Base-by-base conservation (phyloP, 2,329 filamentous ascomycete genomes). In the Ramularia endophylla region DNA sequence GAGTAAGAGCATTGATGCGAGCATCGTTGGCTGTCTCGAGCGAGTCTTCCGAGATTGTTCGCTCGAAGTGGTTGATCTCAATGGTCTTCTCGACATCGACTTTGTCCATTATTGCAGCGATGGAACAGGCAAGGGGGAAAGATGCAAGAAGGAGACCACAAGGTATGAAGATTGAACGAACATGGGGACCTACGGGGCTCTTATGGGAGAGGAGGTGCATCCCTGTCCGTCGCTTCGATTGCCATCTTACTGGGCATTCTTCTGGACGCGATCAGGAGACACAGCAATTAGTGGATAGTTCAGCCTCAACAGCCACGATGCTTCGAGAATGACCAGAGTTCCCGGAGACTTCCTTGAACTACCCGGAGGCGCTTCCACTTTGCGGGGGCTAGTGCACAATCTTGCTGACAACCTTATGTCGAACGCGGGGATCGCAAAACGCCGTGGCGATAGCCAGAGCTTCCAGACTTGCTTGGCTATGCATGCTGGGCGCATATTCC, bases 1-100 rank as follows among this genome's bases (percentile, higher is more conserved):
- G 70, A 1, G 76, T 72, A 62, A 82, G 80, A 30, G 49, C 47
- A 32, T 57, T 44, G 48, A 63, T 57, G 12, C 50, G 49, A 16
- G 53, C 53, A 47, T 62, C 50, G 40, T 58, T 54, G 34, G 30
- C 19, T n/a, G 36, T 40, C 12, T 34, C 34, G 15, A 44, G 30
- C 8, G 53, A 53, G 5, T 52, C 48, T n/a, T 54, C 52, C 8
- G 55, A 56, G 5, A 41, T 40, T 11, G 44, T 55, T n/a, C 56
- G 50, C 46, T 58, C 56, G 19, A 59, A 44, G 13, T 52, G 34
- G 15, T 42, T 25, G 27, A 52, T 36, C 4, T 37, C 36, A 27
- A 39, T 35, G 29, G 19, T 19, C 46, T 57, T 57, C 46, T 58
- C 53, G 30, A 46, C 15, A 37, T 55, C 53, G 22, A 38, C 38